Percentiles rank a stretch among this genome's conserved stretches.
Evolutionary conservation across 2,329 filamentous ascomycete species (phyloP).

Genomic region (Paracoccidioides lutzii): DNA sequence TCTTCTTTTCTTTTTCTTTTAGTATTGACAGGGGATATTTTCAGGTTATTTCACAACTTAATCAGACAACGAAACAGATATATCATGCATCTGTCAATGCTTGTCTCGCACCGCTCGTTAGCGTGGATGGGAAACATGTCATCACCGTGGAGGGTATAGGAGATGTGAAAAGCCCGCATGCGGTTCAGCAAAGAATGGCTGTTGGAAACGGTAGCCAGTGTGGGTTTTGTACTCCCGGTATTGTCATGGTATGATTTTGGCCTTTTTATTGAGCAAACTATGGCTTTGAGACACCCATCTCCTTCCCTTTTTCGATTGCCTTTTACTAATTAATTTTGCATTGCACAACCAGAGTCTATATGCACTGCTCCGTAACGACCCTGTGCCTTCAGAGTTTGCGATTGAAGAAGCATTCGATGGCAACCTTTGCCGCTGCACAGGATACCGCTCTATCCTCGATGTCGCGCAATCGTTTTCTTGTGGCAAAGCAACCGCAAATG

Average conservation of each 20-base stretch:
- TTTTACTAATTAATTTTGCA: constrained; percentile 3
- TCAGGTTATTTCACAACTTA: constrained; percentile 73
- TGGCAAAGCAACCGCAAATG: constrained; percentile 44
- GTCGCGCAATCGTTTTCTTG: constrained; percentile 76
- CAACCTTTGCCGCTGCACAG: constrained; percentile 89
- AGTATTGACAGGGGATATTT: background rate
- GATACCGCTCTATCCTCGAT: constrained; percentile 86
- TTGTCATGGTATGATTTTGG: constrained; percentile 56
- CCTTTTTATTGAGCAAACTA: background rate
- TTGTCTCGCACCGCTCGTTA: constrained; percentile 82
- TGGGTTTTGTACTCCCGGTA: constrained; percentile 92
- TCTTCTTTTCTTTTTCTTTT: background rate
- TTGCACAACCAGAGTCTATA: constrained; percentile 57
- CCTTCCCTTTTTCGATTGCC: background rate
- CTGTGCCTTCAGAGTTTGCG: constrained; percentile 62
- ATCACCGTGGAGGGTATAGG: constrained; percentile 97
- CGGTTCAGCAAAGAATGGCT: constrained; percentile 80
- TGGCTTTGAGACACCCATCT: background rate
- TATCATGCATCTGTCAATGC: constrained; percentile 97
- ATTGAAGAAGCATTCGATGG: constrained; percentile 96
- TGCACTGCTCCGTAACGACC: constrained; percentile 75
- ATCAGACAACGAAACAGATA: constrained; percentile 80
- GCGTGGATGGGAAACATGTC: constrained; percentile 93
- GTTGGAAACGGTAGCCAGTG: constrained; percentile 87
- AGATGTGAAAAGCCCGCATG: constrained; percentile 72